Conservation (phyloP, 306 rosid genomes). For the Vicia villosa region DNA sequence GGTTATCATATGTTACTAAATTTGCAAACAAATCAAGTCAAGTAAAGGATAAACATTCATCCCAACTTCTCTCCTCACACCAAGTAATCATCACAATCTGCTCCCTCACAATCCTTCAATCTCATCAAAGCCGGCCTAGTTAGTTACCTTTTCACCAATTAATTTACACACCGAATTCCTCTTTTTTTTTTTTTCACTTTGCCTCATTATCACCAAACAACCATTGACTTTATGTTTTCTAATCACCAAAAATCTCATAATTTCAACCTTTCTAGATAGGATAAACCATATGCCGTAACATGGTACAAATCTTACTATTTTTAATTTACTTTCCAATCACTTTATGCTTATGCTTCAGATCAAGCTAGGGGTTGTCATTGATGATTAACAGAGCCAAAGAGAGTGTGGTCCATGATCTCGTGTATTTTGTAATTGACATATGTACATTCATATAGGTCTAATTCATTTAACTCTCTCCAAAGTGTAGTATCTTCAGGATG, state of each 20-base stretch:
- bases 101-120: neutral
- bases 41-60: neutral
- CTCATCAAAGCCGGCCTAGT: slow-evolving; percentile 29
- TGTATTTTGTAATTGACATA: slow-evolving; percentile 26
- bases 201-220: slow-evolving; percentile 26
- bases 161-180: slow-evolving; percentile 21
- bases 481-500: slow-evolving; percentile 32
- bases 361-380: slow-evolving; percentile 27
- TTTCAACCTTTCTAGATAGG: slow-evolving; percentile 31
- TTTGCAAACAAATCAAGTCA: slow-evolving; percentile 58
- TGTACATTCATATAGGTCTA: slow-evolving; percentile 26
- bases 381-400: slow-evolving; percentile 22
- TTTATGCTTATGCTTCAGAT: slow-evolving; percentile 27
- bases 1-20: slow-evolving; percentile 69
- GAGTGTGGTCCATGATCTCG: slow-evolving; percentile 43
- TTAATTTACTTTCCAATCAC: slow-evolving; percentile 30
- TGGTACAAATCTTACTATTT: slow-evolving; percentile 20
- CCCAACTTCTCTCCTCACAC: too few relatives aligned
- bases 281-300: slow-evolving; percentile 18
- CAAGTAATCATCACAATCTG: slow-evolving; percentile 25
- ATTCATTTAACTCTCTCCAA: slow-evolving; percentile 34
- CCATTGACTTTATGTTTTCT: slow-evolving; percentile 34
- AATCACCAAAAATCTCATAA: neutral
- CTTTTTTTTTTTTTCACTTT: slow-evolving; percentile 12
- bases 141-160: slow-evolving; percentile 20